These are phyloP conservation scores for Coffea canephora DNA, from an alignment of 257 asterid genomes.

Conservation along the genomic window DNA sequence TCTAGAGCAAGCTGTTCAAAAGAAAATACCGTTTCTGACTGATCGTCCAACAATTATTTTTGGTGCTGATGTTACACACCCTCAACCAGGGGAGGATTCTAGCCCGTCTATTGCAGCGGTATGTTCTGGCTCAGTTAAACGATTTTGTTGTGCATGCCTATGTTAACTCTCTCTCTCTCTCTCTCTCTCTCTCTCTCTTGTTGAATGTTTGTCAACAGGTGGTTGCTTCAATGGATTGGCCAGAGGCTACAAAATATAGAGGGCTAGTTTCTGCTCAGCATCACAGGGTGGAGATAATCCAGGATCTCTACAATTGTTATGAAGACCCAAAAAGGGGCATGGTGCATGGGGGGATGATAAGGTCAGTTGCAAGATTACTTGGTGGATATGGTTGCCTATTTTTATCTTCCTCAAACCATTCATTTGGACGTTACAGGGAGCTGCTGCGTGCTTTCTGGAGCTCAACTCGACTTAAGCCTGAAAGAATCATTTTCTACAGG, in stretches of 20 bases:
- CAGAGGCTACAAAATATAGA: constrained; percentile 67
- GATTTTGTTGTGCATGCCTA: not conserved
- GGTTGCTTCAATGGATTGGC: constrained; percentile 97
- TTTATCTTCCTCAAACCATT: not conserved
- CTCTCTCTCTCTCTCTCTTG: too few relatives aligned
- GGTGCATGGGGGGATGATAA: constrained; percentile 62
- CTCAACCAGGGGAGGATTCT: constrained; percentile 76
- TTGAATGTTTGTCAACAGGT: constrained; percentile 43
- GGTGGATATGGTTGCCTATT: not conserved
- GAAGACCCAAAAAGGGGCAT: constrained; percentile 39
- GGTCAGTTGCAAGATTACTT: constrained; percentile 27
- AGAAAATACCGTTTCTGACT: constrained; percentile 33
- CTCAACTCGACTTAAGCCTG: constrained; percentile 42
- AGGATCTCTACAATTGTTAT: constrained; percentile 42
- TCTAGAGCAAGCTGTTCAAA: constrained; percentile 36
- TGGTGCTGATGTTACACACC: constrained; percentile 98
- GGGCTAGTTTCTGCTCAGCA: constrained; percentile 75
- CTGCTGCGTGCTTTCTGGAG: constrained; percentile 43
- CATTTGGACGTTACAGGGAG: constrained; percentile 46
- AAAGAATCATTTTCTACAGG: constrained; percentile 74
- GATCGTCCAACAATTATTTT: constrained; percentile 67
- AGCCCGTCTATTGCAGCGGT: constrained; percentile 93
- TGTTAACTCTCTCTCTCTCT: too few relatives aligned
- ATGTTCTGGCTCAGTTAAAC: not conserved
- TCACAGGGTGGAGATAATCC: constrained; percentile 65